phyloP scores from a whole-genome alignment of 495 filamentous ascomycete species.

The Friedmanniomyces simplex region DNA sequence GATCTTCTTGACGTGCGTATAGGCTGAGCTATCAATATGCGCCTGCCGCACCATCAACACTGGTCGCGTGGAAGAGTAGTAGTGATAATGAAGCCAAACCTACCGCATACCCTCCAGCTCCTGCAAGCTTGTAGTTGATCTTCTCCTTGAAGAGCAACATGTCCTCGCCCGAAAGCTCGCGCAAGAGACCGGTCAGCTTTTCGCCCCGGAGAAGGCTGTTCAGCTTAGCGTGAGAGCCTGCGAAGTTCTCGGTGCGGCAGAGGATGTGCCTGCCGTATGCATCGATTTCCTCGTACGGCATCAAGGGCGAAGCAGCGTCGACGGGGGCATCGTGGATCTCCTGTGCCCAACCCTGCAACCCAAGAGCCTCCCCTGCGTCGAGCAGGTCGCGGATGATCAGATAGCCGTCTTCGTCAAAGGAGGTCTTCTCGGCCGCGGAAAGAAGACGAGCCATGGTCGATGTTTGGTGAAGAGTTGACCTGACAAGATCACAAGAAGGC shows the following conservation, averaged over 20 bases:
- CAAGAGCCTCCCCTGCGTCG: slow-evolving; percentile 19
- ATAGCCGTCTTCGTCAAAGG: slow-evolving; percentile 34
- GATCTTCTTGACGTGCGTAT: slow-evolving; percentile 39
- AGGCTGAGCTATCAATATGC: slow-evolving; percentile 39
- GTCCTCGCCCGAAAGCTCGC: slow-evolving; percentile 33
- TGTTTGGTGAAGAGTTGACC: no score
- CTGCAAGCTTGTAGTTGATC: slow-evolving; percentile 37
- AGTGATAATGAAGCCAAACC: neutral
- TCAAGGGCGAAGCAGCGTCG: slow-evolving; percentile 29
- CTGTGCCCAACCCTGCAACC: slow-evolving; percentile 36
- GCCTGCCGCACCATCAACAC: slow-evolving; percentile 13
- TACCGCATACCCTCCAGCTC: slow-evolving; percentile 29
- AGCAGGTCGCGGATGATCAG: slow-evolving; percentile 33
- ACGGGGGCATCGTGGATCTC: slow-evolving; percentile 36
- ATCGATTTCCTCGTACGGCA: slow-evolving; percentile 39
- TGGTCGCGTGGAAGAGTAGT: no score
- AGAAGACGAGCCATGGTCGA: neutral
- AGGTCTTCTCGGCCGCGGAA: slow-evolving; percentile 26
- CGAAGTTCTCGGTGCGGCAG: slow-evolving; percentile 40
- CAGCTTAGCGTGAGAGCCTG: slow-evolving; percentile 34
- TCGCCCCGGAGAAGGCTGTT: slow-evolving; percentile 34
- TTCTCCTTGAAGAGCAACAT: slow-evolving; percentile 42
- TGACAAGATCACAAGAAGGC: no score
- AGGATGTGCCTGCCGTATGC: slow-evolving; percentile 33
- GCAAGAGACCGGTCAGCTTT: slow-evolving; percentile 29